phyloP scores from a whole-genome alignment of 192 early-diverging fungal species.

The Backusella mclennaniae region DNA sequence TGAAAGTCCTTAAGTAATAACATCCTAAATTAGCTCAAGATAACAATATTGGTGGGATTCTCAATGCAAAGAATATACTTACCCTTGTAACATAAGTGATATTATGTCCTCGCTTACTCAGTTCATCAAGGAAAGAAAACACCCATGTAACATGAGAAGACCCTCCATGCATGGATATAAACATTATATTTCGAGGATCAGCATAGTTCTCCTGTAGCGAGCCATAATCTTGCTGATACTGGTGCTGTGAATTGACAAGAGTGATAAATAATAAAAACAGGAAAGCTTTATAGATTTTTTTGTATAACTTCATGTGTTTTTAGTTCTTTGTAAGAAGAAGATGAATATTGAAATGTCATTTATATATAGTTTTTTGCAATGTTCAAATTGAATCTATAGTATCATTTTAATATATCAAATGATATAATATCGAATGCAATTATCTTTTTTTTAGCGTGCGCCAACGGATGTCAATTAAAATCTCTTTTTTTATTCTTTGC shows the following conservation, averaged over 20 bases:
- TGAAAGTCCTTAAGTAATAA: background rate
- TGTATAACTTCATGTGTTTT: background rate
- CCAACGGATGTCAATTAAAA: background rate
- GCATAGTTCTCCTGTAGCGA: background rate
- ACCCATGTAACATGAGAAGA: slow-evolving; percentile 31
- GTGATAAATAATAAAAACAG: background rate
- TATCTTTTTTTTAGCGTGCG: background rate
- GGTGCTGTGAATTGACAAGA: background rate
- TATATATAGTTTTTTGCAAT: background rate
- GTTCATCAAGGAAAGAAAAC: slow-evolving; percentile 14
- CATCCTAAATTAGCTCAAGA: background rate
- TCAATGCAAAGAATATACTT: background rate
- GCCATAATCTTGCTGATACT: background rate
- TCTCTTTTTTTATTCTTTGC: background rate
- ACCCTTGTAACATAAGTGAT: slow-evolving; percentile 15
- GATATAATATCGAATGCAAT: background rate
- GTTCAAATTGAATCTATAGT: background rate
- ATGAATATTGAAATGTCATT: background rate
- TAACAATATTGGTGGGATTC: background rate
- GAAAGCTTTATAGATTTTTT: background rate
- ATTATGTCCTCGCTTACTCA: slow-evolving; percentile 19
- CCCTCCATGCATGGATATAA: slow-evolving; percentile 8
- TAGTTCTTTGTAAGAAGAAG: background rate
- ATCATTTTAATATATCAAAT: background rate
- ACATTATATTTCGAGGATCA: background rate